Evolutionary conservation across 331 rosid species (phyloP), one percentile per base, ranked within the genome.

Genomic region (Ulmus americana): DNA sequence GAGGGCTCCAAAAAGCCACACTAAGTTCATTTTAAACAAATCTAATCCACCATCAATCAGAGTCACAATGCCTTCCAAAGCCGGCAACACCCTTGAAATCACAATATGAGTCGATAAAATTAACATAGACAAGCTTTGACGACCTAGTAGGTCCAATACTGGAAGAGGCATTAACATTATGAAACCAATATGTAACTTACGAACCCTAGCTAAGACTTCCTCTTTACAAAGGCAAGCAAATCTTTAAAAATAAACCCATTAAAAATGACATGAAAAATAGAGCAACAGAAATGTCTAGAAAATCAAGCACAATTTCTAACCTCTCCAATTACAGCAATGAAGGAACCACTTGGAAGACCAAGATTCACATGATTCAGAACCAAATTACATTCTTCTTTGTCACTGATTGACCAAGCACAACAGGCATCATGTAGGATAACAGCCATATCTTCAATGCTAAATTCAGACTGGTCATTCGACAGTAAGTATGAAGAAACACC

Each of bases 251-350:
- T 1, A 15, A 55, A 56, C 11, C 40, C 11, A 22, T 15, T 7
- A 65, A 46, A 67, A 5, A 68, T 40, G 57, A 59, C 12, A 56
- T 28, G 12, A n/a, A 60, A 44, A 52, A 56, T 64, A 22, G 20
- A 41, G 6, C 8, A 64, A 14, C 51, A 69, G 57, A 52, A 45
- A 39, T 70, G 57, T 65, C 45, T 65, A 42, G 35, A 28, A 28
- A 28, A 28, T 28, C 35, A 75, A 35, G 58, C 39, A 69, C 22
- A 65, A 67, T 60, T 28, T 64, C 83, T 77, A 64, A 88, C 97
- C 95, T 92, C 97, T 82, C 96, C 95, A 71, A 88, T 80, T 47
- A 92, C 74, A 11, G 84, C 95, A 77, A 87, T 72, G 78, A 88
- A 86, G 65, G 87, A 83, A 75, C 97, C 95, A 80, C 74, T 82